Evolutionary conservation across 2,329 filamentous ascomycete genomes (phyloP).

Genomic region (Karstenula rhodostoma): DNA sequence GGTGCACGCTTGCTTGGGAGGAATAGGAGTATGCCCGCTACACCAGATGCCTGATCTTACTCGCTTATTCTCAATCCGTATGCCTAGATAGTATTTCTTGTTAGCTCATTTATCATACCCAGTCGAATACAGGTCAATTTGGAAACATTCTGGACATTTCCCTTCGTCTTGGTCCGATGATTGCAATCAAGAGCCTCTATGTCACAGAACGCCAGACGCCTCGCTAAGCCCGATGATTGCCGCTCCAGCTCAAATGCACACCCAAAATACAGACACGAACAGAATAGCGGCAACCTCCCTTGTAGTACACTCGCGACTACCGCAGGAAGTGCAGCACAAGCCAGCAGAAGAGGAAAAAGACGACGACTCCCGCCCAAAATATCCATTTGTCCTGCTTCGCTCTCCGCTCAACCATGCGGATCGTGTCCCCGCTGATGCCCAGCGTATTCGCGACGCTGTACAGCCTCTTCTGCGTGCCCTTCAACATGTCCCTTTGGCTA

Average conservation of each 20-base stretch:
- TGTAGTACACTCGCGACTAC: conserved; percentile 8
- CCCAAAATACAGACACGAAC: conserved; percentile 24
- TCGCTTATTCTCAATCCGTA: too few relatives aligned
- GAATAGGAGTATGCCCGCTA: too few relatives aligned
- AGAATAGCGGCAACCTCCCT: background rate
- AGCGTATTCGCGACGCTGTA: conserved; percentile 95
- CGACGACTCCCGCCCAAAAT: conserved; percentile 83
- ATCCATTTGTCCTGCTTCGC: conserved; percentile 98
- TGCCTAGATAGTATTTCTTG: too few relatives aligned
- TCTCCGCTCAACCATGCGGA: conserved; percentile 92
- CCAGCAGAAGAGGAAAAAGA: conserved; percentile 94
- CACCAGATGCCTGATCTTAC: too few relatives aligned
- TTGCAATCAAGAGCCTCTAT: background rate
- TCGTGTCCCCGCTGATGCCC: conserved; percentile 93
- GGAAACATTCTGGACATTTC: background rate
- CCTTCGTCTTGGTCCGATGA: background rate
- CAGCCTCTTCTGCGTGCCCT: conserved; percentile 88
- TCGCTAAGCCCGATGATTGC: conserved; percentile 23
- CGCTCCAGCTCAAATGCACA: background rate
- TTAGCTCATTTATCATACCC: too few relatives aligned
- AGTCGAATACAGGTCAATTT: too few relatives aligned
- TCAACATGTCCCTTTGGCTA: conserved; percentile 91
- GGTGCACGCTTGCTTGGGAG: too few relatives aligned
- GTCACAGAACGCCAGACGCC: conserved; percentile 23
- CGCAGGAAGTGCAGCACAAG: conserved; percentile 85